These are phyloP conservation scores for Sordaria brevicollis DNA, from an alignment of 495 filamentous ascomycete species.

Conservation along the genomic window DNA sequence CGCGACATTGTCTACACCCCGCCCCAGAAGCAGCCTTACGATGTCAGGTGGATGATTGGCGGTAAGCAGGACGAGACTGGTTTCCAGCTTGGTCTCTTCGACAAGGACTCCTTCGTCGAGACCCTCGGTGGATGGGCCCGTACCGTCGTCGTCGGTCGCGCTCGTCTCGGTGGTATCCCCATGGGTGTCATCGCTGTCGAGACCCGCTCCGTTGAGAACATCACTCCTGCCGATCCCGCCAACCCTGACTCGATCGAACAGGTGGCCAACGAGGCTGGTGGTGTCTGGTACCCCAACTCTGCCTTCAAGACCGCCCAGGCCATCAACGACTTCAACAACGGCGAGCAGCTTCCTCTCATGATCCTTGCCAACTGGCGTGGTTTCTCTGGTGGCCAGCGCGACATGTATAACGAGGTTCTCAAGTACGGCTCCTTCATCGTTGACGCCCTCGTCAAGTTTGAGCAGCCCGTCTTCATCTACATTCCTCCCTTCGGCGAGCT, in stretches of 20 bases:
- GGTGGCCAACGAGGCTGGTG: conserved; percentile 85
- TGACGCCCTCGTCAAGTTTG: conserved; percentile 93
- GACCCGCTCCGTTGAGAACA: conserved; percentile 89
- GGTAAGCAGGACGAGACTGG: conserved; percentile 72
- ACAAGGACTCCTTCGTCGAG: conserved; percentile 94
- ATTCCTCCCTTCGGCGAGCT: conserved; percentile 95
- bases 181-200: conserved; percentile 98
- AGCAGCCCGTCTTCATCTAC: conserved; percentile 98
- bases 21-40: conserved; percentile 79
- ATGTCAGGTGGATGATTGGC: conserved; percentile 84
- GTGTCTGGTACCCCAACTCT: conserved; percentile 99
- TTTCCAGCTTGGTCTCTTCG: conserved; percentile 87
- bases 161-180: conserved; percentile 92
- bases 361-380: conserved; percentile 99
- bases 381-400: conserved; percentile 97
- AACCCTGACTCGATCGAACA: conserved; percentile 98
- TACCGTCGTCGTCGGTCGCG: conserved; percentile 93
- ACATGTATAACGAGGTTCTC: conserved; percentile 99
- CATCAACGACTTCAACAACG: conserved; percentile 97
- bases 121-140: conserved; percentile 93
- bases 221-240: conserved; percentile 94
- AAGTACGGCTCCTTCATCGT: conserved; percentile 99
- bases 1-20: conserved; percentile 81
- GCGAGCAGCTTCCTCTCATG: conserved; percentile 96
- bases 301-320: conserved; percentile 99